Evolutionary conservation across 768 basidiomycete genomes (phyloP).

Genomic region (Lactarius indigo): DNA sequence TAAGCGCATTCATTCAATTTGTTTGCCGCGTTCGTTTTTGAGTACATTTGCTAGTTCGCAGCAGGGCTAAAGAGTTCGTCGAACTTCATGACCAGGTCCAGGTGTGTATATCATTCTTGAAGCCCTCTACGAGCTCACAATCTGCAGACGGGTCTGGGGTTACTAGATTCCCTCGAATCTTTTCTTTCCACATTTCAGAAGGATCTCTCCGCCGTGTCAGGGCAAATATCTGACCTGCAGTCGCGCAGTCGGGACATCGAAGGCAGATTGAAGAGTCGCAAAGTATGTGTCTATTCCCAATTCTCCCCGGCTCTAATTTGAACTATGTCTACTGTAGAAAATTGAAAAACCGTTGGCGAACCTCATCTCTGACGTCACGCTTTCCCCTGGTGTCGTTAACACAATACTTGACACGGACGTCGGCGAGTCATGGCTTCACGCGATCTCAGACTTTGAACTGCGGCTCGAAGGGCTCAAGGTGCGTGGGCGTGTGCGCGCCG

Average conservation of each 20-base stretch:
- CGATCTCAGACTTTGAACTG: conserved; percentile 77
- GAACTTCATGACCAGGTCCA: conserved; percentile 91
- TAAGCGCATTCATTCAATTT: not conserved
- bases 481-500: conserved; percentile 81
- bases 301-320: conserved; percentile 1
- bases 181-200: conserved; percentile 95
- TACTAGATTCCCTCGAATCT: conserved; percentile 83
- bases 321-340: conserved; percentile 46
- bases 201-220: conserved; percentile 91
- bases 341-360: conserved; percentile 85
- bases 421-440: conserved; percentile 82
- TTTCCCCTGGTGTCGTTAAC: conserved; percentile 75
- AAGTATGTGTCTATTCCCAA: conserved; percentile 51
- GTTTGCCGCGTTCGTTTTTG: not conserved
- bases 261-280: conserved; percentile 73
- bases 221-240: conserved; percentile 94
- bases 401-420: conserved; percentile 83
- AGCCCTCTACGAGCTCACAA: not conserved
- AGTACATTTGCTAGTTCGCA: conserved; percentile 31
- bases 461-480: conserved; percentile 64
- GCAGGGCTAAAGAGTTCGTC: conserved; percentile 62
- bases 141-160: conserved; percentile 72
- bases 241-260: conserved; percentile 89
- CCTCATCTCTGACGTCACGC: conserved; percentile 73
- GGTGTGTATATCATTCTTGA: conserved; percentile 38